phyloP scores from a whole-genome alignment of 2,329 filamentous ascomycete species.

The Xylaria sp. region DNA sequence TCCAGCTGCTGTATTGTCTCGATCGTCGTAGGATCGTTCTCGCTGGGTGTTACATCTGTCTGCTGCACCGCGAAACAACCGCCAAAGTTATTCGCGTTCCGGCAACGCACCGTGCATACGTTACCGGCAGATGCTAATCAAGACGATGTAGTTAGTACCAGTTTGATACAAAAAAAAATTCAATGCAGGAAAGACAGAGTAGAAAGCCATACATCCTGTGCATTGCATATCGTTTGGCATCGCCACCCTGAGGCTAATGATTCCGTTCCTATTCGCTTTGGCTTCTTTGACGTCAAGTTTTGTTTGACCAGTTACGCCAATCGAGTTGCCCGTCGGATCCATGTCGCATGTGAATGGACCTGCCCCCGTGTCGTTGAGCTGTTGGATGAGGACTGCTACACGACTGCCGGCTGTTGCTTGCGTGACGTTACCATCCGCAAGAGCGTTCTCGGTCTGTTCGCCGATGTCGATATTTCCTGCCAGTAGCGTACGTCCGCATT shows the following conservation, averaged over 20 bases:
- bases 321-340: slow-evolving; percentile 48
- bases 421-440: slow-evolving; percentile 47
- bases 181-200: not conserved
- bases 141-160: slow-evolving; percentile 11
- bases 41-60: slow-evolving; percentile 49
- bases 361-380: slow-evolving; percentile 52
- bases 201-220: slow-evolving; percentile 45
- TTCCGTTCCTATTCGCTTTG: slow-evolving; percentile 42
- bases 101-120: slow-evolving; percentile 55
- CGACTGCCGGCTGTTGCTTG: slow-evolving; percentile 59
- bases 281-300: slow-evolving; percentile 54
- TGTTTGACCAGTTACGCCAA: slow-evolving; percentile 55
- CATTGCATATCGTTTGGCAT: slow-evolving; percentile 50
- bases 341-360: slow-evolving; percentile 53
- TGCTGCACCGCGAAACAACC: slow-evolving; percentile 57
- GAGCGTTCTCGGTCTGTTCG: slow-evolving; percentile 48
- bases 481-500: slow-evolving; percentile 60
- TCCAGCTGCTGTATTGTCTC: slow-evolving; percentile 52
- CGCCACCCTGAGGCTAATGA: slow-evolving; percentile 49
- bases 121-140: slow-evolving; percentile 53
- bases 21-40: slow-evolving; percentile 49
- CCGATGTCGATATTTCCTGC: slow-evolving; percentile 59
- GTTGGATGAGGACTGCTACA: slow-evolving; percentile 59
- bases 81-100: slow-evolving; percentile 50
- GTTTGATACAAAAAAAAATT: not conserved